Evolutionary conservation across 1,284 basidiomycete species (phyloP).

Genomic region (Naganishia albida): DNA sequence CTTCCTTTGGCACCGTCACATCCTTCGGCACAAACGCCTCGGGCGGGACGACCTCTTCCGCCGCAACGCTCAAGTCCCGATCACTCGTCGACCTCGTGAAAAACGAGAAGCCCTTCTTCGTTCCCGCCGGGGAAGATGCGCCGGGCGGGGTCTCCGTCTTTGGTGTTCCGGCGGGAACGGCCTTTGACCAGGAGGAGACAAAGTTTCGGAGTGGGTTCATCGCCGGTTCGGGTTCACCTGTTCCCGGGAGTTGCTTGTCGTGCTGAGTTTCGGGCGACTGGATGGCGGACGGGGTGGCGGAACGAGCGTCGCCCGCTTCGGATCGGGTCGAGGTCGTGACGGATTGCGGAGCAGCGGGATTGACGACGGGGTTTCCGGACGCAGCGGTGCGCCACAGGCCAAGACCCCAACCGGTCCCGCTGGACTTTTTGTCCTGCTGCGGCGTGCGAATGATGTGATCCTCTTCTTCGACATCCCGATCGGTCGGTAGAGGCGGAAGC

Average conservation of each 20-base stretch:
- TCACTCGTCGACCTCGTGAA: conserved; percentile 19
- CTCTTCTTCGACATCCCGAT: conserved; percentile 57
- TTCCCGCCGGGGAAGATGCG: not conserved
- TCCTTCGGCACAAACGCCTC: not conserved
- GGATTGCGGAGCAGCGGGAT: not conserved
- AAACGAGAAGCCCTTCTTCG: conserved; percentile 13
- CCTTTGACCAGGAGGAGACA: conserved; percentile 45
- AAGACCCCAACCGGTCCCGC: conserved; percentile 41
- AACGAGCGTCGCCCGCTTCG: conserved; percentile 11
- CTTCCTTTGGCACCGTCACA: no score
- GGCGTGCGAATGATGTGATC: not conserved
- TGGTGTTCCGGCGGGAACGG: conserved; percentile 35
- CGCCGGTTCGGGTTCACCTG: not conserved
- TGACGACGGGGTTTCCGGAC: not conserved
- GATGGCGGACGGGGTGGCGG: not conserved
- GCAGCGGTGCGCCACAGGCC: conserved; percentile 38
- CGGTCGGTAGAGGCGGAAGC: conserved; percentile 63
- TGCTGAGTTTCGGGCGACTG: conserved; percentile 16
- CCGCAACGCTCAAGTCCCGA: not conserved
- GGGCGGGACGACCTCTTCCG: not conserved
- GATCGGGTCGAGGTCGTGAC: conserved; percentile 8
- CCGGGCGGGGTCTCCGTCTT: conserved; percentile 9
- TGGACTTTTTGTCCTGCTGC: conserved; percentile 21
- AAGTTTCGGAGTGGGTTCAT: conserved; percentile 40
- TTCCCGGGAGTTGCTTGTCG: conserved; percentile 27